Evolutionary conservation across 768 basidiomycete genomes (phyloP).

Genomic region (Boletales sp.): DNA sequence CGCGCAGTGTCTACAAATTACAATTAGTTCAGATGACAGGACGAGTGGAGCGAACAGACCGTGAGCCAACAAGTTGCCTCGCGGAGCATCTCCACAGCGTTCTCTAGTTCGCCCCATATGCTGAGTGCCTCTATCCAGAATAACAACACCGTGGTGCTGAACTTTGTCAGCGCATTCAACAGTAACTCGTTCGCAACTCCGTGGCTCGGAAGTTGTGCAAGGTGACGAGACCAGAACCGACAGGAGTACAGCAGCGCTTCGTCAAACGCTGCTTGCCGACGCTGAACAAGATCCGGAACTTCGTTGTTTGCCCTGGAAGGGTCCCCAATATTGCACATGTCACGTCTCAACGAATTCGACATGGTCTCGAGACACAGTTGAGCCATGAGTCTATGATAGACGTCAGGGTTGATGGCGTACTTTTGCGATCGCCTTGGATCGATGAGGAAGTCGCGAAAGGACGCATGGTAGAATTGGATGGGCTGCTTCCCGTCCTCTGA

Average conservation of each 20-base stretch:
- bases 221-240: slow-evolving; percentile 18
- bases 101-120: slow-evolving; percentile 9
- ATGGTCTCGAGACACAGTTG: slow-evolving; percentile 14
- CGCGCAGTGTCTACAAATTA: not conserved
- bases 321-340: slow-evolving; percentile 14
- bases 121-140: slow-evolving; percentile 15
- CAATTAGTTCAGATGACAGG: not conserved
- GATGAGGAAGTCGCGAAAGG: slow-evolving; percentile 1
- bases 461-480: slow-evolving; percentile 20
- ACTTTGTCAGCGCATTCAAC: slow-evolving; percentile 5
- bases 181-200: slow-evolving; percentile 8
- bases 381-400: too few species aligned
- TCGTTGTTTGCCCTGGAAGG: slow-evolving; percentile 13
- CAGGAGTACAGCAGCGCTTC: slow-evolving; percentile 15
- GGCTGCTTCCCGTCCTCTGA: slow-evolving; percentile 12
- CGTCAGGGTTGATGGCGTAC: too few species aligned
- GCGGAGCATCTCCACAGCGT: slow-evolving; percentile 9
- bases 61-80: slow-evolving; percentile 8
- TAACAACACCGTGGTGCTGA: slow-evolving; percentile 8
- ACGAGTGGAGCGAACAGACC: not conserved
- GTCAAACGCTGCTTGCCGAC: slow-evolving; percentile 4
- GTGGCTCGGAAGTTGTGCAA: slow-evolving; percentile 8
- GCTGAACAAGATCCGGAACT: slow-evolving; percentile 9
- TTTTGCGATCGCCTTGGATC: too few species aligned
- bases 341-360: slow-evolving; percentile 9